Conservation (phyloP, 768 basidiomycete species). For the Gautieria morchelliformis region DNA sequence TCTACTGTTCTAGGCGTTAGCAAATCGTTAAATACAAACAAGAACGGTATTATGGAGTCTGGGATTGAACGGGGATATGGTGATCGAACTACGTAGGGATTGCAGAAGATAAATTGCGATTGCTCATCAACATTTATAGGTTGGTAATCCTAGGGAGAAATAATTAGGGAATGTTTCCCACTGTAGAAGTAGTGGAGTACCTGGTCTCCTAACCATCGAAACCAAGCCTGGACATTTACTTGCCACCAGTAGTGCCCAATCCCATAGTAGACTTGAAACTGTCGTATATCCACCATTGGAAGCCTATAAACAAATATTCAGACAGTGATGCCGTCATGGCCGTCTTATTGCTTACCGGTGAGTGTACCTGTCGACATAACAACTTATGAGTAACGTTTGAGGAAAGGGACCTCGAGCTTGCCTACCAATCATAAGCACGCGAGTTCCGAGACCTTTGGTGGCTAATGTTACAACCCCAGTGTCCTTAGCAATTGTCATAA, state of each 20-base stretch:
- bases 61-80: no score
- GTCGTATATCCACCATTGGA: conserved; percentile 95
- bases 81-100: no score
- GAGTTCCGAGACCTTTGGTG: conserved; percentile 81
- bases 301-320: conserved; percentile 40
- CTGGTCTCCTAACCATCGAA: not conserved
- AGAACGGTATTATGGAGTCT: no score
- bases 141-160: no score
- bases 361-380: conserved; percentile 20
- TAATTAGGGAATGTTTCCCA: no score
- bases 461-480: conserved; percentile 54
- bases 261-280: conserved; percentile 78
- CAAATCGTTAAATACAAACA: no score
- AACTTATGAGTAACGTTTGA: not conserved
- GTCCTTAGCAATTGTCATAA: conserved; percentile 62
- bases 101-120: no score
- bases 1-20: no score
- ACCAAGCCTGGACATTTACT: conserved; percentile 35
- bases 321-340: not conserved
- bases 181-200: not conserved
- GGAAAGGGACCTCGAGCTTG: conserved; percentile 13
- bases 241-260: conserved; percentile 82
- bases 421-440: conserved; percentile 77
- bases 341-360: conserved; percentile 25
- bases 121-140: no score